Conservation (phyloP, 805 yeast species). For the Candida boidinii region DNA sequence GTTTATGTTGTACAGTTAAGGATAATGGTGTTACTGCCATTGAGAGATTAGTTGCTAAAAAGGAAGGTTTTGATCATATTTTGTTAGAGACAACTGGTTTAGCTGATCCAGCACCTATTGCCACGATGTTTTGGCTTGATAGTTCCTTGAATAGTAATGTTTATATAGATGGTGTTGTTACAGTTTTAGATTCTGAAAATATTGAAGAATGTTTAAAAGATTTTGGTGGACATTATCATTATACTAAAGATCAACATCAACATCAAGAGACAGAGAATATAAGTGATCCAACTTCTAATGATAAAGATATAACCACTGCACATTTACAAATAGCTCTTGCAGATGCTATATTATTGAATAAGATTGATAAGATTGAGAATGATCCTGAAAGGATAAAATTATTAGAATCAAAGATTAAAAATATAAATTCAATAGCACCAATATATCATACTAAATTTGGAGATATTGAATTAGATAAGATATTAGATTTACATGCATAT, state of each 20-base stretch:
- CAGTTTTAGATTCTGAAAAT: slow-evolving; percentile 74
- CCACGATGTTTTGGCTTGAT: slow-evolving; percentile 96
- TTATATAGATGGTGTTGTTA: slow-evolving; percentile 83
- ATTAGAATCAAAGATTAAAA: slow-evolving; percentile 27
- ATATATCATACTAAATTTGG: slow-evolving; percentile 64
- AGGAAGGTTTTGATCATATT: slow-evolving; percentile 74
- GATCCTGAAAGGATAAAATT: slow-evolving; percentile 14
- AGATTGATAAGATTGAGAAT: slow-evolving; percentile 47
- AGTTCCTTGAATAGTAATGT: slow-evolving; percentile 79
- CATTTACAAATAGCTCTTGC: slow-evolving; percentile 87
- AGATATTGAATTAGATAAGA: slow-evolving; percentile 54
- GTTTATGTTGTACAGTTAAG: slow-evolving; percentile 92
- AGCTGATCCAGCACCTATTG: slow-evolving; percentile 97
- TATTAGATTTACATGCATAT: slow-evolving; percentile 76
- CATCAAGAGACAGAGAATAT: slow-evolving; percentile 8
- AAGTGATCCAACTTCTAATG: too few species aligned
- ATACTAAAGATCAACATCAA: slow-evolving; percentile 26
- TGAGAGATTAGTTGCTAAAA: slow-evolving; percentile 71
- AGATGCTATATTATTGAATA: slow-evolving; percentile 74
- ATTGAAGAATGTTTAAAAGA: slow-evolving; percentile 62
- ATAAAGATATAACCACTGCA: slow-evolving; percentile 62
- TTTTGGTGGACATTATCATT: slow-evolving; percentile 61
- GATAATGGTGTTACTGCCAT: slow-evolving; percentile 94
- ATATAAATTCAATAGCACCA: slow-evolving; percentile 65
- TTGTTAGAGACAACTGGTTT: slow-evolving; percentile 90